Evolutionary conservation across 176 grass and related monocot species (phyloP), one percentile per base, ranked within the genome.

Genomic region (Cenchrus fungigraminus): DNA sequence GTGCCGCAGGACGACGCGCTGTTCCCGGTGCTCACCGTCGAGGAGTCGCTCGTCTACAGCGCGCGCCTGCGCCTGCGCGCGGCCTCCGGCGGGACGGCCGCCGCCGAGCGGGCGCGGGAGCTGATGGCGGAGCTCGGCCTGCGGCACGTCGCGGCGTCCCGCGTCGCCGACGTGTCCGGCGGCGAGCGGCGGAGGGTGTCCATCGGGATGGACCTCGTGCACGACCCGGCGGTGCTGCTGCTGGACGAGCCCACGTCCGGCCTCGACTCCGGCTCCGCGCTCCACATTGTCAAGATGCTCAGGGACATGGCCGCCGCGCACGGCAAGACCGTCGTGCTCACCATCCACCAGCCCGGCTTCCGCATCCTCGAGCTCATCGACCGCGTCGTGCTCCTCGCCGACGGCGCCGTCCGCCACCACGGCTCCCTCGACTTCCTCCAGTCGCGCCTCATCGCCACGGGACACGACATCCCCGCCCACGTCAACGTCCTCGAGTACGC

Each of bases 191-290:
- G 93, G 37, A 37, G 97, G 16, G 97, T 99, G 37, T 96, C 97
- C 46, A 96, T 99, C 76, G 93, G 93, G 12, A 67, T 92, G 7
- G 88, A 99, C 90, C 78, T 99, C 78, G 91, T 99, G 58, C 97
- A 99, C 74, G 91, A 94, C 78, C 93, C 93, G 28, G 88, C 84
- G 44, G 93, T 99, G 64, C 83, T 99, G 72, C 81, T 99, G 22
- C 93, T 99, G 12, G 97, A 99, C 65, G 93, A 99, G 89, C 93
- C 97, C 31, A 99, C 97, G 2, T 94, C 91, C 1, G 97, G 97
- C 2, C 85, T 99, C 63, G 93, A 99, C 85, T 96, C 91, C 0
- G 86, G 87, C 9, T 92, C 93, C 19, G 93, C 93, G 74, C 86
- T 95, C 66, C 93, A 95, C 88, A 95, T 98, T 52, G 69, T 95